Evolutionary conservation across 108 stramenopile species (phyloP), one percentile per base, ranked within the genome.

Genomic region (Skeletonema menzelii): DNA sequence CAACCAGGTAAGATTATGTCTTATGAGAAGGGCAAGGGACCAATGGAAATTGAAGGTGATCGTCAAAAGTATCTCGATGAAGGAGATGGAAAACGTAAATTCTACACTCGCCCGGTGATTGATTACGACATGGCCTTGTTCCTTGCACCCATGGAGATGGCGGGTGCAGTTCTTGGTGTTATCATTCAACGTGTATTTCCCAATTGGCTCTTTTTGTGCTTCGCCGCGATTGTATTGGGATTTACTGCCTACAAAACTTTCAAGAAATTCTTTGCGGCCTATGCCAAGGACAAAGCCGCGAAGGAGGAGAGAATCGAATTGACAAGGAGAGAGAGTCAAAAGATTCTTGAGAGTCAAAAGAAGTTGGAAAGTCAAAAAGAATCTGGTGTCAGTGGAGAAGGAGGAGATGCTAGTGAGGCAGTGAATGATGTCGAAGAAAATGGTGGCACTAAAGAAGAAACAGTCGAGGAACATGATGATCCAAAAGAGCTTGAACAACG

Each of bases 71-170:
- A 77, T 46, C 53, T 80, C 15, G 34, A 62, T 65, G 49, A 70
- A 20, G 59, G 76, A n/a, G 79, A 75, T 32, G 74, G 74, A 4
- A 67, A 67, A 53, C 65, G 67, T 11, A 73, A 74, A 56, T 84
- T 72, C 44, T 87, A 84, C 68, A 85, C 82, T 5, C 85, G 89
- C 17, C 89, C 89, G n/a, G 67, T 90, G 37, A 86, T 90, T 49
- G 84, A 90, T 61, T 90, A 75, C 66, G 82, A 90, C 73, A 85
- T 90, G 84, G 85, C 84, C 4, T 47, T 90, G 26, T 86, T 87
- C 62, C 62, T 87, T 63, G 83, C 82, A 27, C 89, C 89, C 22
- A 86, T 87, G 84, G 79, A 86, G 73, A 87, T 90, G 85, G 89
- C 89, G 1, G 89, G 89, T 47, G 87, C 89, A 55, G 84, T 90